Percentiles rank a stretch among this genome's conserved stretches.
These are phyloP conservation scores for Pythium phragmitis DNA, from an alignment of 352 stramenopile species.

Conservation along the genomic window DNA sequence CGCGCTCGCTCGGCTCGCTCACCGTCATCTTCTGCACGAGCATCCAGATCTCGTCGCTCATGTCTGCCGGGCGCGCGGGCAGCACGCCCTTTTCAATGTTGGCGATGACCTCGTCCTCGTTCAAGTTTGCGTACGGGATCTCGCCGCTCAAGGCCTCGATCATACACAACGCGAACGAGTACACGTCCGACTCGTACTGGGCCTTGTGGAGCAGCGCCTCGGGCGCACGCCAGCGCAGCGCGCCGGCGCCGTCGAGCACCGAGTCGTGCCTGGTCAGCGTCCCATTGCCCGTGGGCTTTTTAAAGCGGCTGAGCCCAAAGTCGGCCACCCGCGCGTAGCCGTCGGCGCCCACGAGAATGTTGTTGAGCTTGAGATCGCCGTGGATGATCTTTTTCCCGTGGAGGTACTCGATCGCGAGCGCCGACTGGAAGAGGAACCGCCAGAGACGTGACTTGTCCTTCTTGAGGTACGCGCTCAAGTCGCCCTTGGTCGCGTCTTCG, in stretches of 20 bases:
- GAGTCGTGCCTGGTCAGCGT: not conserved
- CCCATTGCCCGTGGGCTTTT: not conserved
- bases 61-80: not conserved
- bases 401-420: conserved; percentile 37
- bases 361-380: not conserved
- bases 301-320: conserved; percentile 31
- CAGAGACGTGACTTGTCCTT: conserved; percentile 20
- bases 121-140: conserved; percentile 3
- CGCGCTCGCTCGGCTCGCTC: not conserved
- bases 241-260: not conserved
- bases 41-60: conserved; percentile 2
- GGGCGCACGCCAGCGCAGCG: conserved; percentile 30
- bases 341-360: conserved; percentile 37
- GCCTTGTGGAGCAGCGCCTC: conserved; percentile 24
- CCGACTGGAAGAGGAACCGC: conserved; percentile 34
- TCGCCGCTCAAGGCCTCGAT: conserved; percentile 14
- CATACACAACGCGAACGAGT: conserved; percentile 17
- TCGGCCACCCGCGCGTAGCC: conserved; percentile 34
- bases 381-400: conserved; percentile 39
- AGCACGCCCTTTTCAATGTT: not conserved
- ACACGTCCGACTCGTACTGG: conserved; percentile 11
- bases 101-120: not conserved
- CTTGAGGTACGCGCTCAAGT: conserved; percentile 24
- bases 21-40: conserved; percentile 9
- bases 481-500: conserved; percentile 28